Percentiles rank a stretch among this genome's conserved stretches.
These are phyloP conservation scores for Chlorophyllum brunneum DNA, from an alignment of 768 basidiomycete species.

Conservation along the genomic window DNA sequence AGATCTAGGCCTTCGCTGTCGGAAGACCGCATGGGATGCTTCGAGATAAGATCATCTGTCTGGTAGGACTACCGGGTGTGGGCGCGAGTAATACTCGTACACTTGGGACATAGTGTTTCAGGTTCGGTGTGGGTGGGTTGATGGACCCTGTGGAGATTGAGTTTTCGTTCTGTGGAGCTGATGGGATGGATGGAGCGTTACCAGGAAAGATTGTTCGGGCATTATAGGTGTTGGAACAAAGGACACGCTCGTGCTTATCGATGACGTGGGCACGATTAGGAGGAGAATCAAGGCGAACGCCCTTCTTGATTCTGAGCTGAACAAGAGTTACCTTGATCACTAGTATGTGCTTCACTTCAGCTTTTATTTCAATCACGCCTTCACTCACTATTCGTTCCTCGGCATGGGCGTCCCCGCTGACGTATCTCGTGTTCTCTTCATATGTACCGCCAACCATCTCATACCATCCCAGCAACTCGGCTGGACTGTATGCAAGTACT, in stretches of 20 bases:
- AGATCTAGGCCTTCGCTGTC: slow-evolving; percentile 93
- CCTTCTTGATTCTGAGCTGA: slow-evolving; percentile 89
- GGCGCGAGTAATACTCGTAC: slow-evolving; percentile 95
- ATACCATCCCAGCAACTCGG: slow-evolving; percentile 90
- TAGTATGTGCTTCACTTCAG: slow-evolving; percentile 57
- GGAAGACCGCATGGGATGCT: slow-evolving; percentile 93
- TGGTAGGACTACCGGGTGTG: slow-evolving; percentile 96
- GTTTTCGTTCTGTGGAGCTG: slow-evolving; percentile 11
- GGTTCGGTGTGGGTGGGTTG: slow-evolving; percentile 94
- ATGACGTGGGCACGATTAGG: slow-evolving; percentile 95
- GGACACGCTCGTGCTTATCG: slow-evolving; percentile 90
- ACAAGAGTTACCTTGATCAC: slow-evolving; percentile 90
- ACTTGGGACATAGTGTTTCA: slow-evolving; percentile 87
- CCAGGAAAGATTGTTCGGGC: slow-evolving; percentile 96
- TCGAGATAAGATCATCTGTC: slow-evolving; percentile 94
- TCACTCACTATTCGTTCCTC: background rate
- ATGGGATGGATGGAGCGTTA: slow-evolving; percentile 53
- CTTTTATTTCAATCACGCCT: slow-evolving; percentile 6
- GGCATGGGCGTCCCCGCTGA: slow-evolving; percentile 98
- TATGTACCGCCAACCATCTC: slow-evolving; percentile 94
- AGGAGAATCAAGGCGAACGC: slow-evolving; percentile 87
- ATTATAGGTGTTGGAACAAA: slow-evolving; percentile 86
- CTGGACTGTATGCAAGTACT: slow-evolving; percentile 96
- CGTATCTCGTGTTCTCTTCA: slow-evolving; percentile 92
- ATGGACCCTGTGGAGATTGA: slow-evolving; percentile 99